phyloP scores from a whole-genome alignment of 495 filamentous ascomycete species.

The Pyrenula massariospora region DNA sequence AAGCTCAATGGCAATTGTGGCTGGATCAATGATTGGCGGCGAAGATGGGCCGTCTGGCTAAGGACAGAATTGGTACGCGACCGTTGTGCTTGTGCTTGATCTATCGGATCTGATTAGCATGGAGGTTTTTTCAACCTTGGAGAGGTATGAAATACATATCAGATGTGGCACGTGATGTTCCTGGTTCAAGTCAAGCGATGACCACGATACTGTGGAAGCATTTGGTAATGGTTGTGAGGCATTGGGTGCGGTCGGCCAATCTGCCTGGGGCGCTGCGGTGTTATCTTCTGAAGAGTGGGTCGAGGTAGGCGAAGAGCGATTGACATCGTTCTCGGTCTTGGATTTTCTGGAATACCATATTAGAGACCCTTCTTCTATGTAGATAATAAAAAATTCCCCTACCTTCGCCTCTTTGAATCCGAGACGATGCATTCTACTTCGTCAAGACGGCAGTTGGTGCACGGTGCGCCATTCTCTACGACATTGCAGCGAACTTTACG shows the following conservation, averaged over 20 bases:
- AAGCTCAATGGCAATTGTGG: background rate
- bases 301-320: background rate
- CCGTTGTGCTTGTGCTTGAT: constrained; percentile 11
- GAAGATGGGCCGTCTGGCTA: background rate
- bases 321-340: background rate
- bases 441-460: constrained; percentile 82
- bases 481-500: constrained; percentile 94
- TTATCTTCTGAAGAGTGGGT: background rate
- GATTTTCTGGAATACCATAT: background rate
- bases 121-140: constrained; percentile 6
- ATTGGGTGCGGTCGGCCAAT: background rate
- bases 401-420: constrained; percentile 86
- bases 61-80: background rate
- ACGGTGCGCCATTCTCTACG: constrained; percentile 74
- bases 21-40: background rate
- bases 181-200: constrained; percentile 5
- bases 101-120: constrained; percentile 8
- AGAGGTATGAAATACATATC: too few species aligned
- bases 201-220: constrained; percentile 5
- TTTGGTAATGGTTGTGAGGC: constrained; percentile 10
- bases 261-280: background rate
- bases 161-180: constrained; percentile 45
- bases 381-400: constrained; percentile 20
- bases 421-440: constrained; percentile 81
- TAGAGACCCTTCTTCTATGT: background rate